phyloP scores from a whole-genome alignment of 805 yeast species.

The Saccharomycopsis sp. region DNA sequence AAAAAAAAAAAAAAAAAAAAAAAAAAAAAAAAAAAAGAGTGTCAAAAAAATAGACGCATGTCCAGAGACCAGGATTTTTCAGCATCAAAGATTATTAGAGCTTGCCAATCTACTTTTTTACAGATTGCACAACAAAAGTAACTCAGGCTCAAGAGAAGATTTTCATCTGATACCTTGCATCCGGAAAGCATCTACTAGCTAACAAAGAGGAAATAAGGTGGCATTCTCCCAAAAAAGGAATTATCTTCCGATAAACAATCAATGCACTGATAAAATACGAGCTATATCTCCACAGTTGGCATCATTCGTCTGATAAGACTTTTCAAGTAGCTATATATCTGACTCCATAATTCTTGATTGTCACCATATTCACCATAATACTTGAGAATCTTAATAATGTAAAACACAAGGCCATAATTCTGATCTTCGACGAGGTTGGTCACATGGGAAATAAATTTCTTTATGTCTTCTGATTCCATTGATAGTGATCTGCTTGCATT shows the following conservation, averaged over 20 bases:
- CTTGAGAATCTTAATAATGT: neutral
- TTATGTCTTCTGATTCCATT: neutral
- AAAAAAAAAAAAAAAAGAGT: neutral
- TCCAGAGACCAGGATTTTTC: neutral
- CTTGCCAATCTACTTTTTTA: neutral
- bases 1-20: too few species aligned
- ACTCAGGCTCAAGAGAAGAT: neutral
- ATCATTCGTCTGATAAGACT: neutral
- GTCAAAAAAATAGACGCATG: neutral
- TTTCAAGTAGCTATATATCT: neutral
- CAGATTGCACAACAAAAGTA: neutral
- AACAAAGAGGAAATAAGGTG: neutral
- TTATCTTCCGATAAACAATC: too few species aligned
- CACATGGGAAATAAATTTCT: neutral
- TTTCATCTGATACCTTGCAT: neutral
- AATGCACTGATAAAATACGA: too few species aligned
- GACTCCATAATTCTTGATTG: neutral
- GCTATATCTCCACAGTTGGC: neutral
- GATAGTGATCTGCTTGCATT: neutral
- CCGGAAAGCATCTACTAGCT: neutral
- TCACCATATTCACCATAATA: conserved; percentile 1
- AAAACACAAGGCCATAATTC: neutral
- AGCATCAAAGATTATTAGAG: neutral
- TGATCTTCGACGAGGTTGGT: neutral
- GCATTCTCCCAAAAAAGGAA: too few species aligned